Conservation (phyloP, 306 rosid genomes). For the Cicer chorassanicum region DNA sequence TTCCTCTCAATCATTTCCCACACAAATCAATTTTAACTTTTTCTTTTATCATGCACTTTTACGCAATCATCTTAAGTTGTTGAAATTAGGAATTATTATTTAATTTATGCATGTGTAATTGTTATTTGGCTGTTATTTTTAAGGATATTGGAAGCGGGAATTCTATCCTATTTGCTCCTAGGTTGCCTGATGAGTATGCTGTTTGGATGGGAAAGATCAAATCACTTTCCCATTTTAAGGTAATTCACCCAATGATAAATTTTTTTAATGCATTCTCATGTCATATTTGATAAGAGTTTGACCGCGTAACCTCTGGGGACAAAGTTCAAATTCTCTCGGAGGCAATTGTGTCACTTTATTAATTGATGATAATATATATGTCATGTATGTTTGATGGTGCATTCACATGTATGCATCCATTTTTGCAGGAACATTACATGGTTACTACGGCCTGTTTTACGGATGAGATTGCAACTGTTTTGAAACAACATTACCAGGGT, state of each 20-base stretch:
- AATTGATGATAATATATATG: neutral
- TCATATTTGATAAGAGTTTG: no score
- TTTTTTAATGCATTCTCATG: neutral
- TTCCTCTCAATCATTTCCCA: slow-evolving; percentile 14
- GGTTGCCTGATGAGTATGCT: slow-evolving; percentile 83
- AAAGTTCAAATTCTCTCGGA: no score
- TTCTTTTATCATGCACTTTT: neutral
- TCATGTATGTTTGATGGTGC: slow-evolving; percentile 22
- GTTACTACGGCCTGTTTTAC: slow-evolving; percentile 55
- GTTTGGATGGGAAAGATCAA: slow-evolving; percentile 90
- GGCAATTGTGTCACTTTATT: no score
- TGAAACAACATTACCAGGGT: slow-evolving; percentile 60
- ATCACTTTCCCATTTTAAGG: slow-evolving; percentile 66
- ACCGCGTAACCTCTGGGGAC: no score
- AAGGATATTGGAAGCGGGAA: slow-evolving; percentile 80
- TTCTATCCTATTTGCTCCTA: slow-evolving; percentile 76
- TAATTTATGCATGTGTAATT: slow-evolving; percentile 20
- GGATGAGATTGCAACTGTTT: slow-evolving; percentile 61
- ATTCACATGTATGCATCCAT: slow-evolving; percentile 38
- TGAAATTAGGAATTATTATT: neutral
- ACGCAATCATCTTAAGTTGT: neutral
- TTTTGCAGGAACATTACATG: slow-evolving; percentile 75
- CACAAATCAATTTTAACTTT: no score
- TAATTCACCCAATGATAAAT: slow-evolving; percentile 37
- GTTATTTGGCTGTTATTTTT: neutral